Evolutionary conservation across 306 rosid genomes (phyloP), one percentile per base, ranked within the genome.

Genomic region (Calophaca sinica): DNA sequence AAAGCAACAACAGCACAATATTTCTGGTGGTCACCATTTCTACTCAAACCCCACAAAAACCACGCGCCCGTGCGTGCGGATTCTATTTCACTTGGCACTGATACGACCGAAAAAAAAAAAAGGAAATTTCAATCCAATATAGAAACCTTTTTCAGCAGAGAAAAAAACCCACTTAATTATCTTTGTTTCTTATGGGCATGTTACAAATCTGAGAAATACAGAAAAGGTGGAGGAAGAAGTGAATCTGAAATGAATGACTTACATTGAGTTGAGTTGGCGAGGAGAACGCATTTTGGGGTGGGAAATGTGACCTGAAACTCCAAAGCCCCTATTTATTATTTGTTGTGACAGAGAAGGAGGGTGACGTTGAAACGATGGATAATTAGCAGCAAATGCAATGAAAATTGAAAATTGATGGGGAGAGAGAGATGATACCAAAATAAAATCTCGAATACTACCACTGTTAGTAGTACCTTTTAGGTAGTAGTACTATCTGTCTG

Each of bases 1-100:
- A 87, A 58, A 94, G 89, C 89, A 94, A 39, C 50, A 75, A 66
- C 39, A 81, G 8, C 79, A 91, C 89, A 76, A 88, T 71, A 83
- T 82, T 83, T 80, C 97, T 87, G 59, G 84, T 78, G 80, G 65
- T 42, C 85, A 86, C 81, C 84, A 82, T 89, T 65, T 49, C 66
- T 9, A 49, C 65, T 59, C 65, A 45, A 75, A 20, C 26, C 26
- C 26, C 26, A 20, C 26, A 20, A 20, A 20, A 20, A 0, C 26
- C 26, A 20, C 26, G 26, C 26, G 26, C 1, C 26, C 26, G 26
- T 20, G 26, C 1, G 26, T 20, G 26, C 26, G 26, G 26, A 20
- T 20, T 20, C 26, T 20, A 20, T 20, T 20, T 20, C 26, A 20
- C 26, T 20, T 0, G 26, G 26, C 26, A 20, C 26, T 20, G 26